Base-by-base conservation (phyloP, 2,329 filamentous ascomycete species). In the Camillea tinctor region DNA sequence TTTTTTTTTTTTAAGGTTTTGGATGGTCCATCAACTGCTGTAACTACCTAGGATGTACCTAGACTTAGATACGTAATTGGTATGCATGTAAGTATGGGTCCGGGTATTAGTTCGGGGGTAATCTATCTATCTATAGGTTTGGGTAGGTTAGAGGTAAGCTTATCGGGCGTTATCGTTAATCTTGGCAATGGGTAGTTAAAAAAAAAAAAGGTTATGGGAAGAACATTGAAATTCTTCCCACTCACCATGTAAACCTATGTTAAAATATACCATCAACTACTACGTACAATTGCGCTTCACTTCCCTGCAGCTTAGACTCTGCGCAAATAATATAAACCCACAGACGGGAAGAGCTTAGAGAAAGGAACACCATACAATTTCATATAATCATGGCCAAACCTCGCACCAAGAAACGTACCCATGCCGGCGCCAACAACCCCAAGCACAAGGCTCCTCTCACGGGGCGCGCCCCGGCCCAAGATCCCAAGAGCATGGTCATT, bases 401-500 rank as follows among this genome's bases (percentile, higher is more conserved):
- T 78, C 83, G 92, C 71, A 88, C 87, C 55, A 97, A 97, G 81
- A 96, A 94, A 84, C 88, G 92, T 74, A 97, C 93, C 62, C 93
- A 97, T 76, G 77, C 88, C 57, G 87, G 88, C 62, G 85, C 88
- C 55, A 83, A 81, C 63, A 85, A 85, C 68, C 84, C 84, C 56
- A 84, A 85, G 69, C 76, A 80, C 63, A 78, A 83, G 69, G 70
- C 80, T 69, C 68, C 78, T 64, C 65, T 81, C 70, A 79, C 82
- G 50, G 83, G 85, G 59, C 86, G 88, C 75, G 84, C 86, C 60
- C 84, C 87, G 22, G 82, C 84, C 56, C 86, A 88, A 65, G 84
- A 88, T 55, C 95, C 95, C 36, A 97, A 97, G 83, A 96, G 90
- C 74, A 97, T 99, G 94, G 94, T 99, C 60, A 97, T 99, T 76